phyloP scores from a whole-genome alignment of 2,329 filamentous ascomycete species.

The Paracoccidioides brasiliensis region DNA sequence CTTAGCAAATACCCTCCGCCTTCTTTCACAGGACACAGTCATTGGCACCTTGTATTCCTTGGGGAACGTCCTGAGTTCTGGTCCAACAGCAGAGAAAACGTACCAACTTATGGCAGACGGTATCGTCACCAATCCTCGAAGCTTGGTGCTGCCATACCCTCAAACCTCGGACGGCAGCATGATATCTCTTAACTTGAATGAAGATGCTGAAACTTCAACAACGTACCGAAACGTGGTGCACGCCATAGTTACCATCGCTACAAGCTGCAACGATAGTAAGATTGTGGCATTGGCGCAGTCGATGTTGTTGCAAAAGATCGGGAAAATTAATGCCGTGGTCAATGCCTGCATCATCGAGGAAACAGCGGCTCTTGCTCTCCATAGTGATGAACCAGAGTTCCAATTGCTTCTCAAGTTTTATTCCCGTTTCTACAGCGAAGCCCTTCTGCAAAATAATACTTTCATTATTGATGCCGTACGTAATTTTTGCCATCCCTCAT shows the following conservation, averaged over 20 bases:
- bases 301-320: constrained; percentile 92
- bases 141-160: constrained; percentile 29
- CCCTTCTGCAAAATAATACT: constrained; percentile 54
- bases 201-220: constrained; percentile 63
- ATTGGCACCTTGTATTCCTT: constrained; percentile 93
- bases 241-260: constrained; percentile 82
- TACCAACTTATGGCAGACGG: constrained; percentile 19
- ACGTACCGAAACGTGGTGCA: constrained; percentile 86
- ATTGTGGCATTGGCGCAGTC: constrained; percentile 87
- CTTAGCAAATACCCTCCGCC: constrained; percentile 65
- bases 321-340: constrained; percentile 65
- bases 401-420: constrained; percentile 76
- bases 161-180: constrained; percentile 24
- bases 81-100: constrained; percentile 38
- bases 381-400: constrained; percentile 69
- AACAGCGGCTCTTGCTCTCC: constrained; percentile 62
- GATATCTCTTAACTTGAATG: constrained; percentile 58
- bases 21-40: constrained; percentile 79
- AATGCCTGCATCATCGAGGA: constrained; percentile 79
- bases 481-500: constrained; percentile 7
- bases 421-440: constrained; percentile 59
- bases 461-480: constrained; percentile 59
- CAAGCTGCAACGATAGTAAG: constrained; percentile 70
- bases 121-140: constrained; percentile 34
- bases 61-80: constrained; percentile 84